phyloP scores from a whole-genome alignment of 2,329 filamentous ascomycete genomes.

The Fusarium equiseti region DNA sequence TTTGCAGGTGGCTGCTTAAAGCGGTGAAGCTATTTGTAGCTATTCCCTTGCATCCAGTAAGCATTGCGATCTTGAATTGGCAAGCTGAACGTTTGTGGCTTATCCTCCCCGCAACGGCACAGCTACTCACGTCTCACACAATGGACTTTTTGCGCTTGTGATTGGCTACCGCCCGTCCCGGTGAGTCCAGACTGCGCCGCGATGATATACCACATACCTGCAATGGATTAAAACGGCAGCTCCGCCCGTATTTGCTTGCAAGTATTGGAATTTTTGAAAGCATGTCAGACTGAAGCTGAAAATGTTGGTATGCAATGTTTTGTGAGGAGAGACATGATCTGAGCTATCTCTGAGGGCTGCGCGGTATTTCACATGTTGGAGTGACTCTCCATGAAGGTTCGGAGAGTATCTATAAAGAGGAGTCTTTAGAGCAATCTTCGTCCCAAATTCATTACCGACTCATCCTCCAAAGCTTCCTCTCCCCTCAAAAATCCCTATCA shows the following conservation, averaged over 20 bases:
- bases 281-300: not conserved
- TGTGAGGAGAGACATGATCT: accelerated
- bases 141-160: not conserved
- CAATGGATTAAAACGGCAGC: not conserved
- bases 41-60: not conserved
- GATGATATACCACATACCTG: not conserved
- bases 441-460: no score
- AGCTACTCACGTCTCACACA: not conserved
- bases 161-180: constrained; percentile 4
- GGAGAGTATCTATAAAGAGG: no score
- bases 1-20: not conserved
- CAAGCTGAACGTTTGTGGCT: not conserved
- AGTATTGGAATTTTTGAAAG: not conserved
- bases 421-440: accelerated
- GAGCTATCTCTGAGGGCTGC: no score
- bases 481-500: no score
- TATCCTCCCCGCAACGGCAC: not conserved
- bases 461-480: no score
- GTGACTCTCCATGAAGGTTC: no score
- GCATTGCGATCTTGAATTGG: not conserved
- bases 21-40: not conserved
- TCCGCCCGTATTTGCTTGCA: not conserved
- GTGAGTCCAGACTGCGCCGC: not conserved
- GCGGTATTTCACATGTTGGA: no score
- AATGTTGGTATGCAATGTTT: not conserved